Conservation (phyloP, 108 stramenopile genomes). For the Skeletonema potamos region DNA sequence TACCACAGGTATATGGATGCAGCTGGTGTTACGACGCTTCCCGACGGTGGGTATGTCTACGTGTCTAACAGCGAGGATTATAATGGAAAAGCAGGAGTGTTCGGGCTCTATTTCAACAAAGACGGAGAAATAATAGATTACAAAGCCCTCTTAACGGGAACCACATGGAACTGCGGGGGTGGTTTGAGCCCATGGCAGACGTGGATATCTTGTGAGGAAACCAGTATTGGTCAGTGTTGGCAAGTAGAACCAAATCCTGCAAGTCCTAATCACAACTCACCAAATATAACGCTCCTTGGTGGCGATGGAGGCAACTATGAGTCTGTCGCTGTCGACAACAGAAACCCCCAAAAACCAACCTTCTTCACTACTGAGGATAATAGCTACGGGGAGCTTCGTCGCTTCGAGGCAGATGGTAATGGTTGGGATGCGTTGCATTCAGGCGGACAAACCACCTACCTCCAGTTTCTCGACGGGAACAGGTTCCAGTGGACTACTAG, state of each 20-base stretch:
- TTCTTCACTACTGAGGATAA: conserved; percentile 65
- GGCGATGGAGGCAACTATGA: conserved; percentile 40
- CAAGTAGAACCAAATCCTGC: conserved; percentile 38
- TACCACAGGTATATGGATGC: conserved; percentile 50
- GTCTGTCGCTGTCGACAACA: conserved; percentile 32
- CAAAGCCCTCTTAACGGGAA: conserved; percentile 20
- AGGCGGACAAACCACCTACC: not conserved
- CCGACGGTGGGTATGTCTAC: conserved; percentile 41
- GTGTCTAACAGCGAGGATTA: conserved; percentile 43
- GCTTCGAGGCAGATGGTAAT: conserved; percentile 35
- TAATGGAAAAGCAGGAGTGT: conserved; percentile 19
- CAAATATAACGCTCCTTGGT: conserved; percentile 7
- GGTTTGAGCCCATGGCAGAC: conserved; percentile 58
- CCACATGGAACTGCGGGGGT: conserved; percentile 45
- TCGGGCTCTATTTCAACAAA: conserved; percentile 43
- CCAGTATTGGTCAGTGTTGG: conserved; percentile 14
- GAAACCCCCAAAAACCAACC: conserved; percentile 6
- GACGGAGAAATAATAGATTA: conserved; percentile 39
- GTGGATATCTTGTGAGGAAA: conserved; percentile 52
- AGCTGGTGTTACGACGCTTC: conserved; percentile 34
- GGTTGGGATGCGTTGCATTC: conserved; percentile 29
- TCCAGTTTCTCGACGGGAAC: conserved; percentile 3
- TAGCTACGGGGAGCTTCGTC: conserved; percentile 38
- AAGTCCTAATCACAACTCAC: conserved; percentile 6
- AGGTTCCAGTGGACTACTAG: conserved; percentile 43